Conservation (phyloP, 805 yeast genomes). For the Wickerhamomyces bovis region DNA sequence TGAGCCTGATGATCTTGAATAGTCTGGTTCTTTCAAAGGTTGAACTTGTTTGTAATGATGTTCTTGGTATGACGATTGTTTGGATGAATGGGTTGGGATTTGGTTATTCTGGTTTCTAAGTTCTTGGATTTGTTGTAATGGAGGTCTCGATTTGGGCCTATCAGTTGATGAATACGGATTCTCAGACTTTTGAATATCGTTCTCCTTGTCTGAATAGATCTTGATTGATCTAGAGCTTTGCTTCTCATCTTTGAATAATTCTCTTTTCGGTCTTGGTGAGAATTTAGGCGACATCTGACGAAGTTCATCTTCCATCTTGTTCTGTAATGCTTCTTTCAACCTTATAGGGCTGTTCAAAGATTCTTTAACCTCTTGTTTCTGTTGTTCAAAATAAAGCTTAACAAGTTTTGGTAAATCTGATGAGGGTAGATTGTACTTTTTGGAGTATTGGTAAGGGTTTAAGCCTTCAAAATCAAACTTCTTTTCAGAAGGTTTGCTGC, state of each 20-base stretch:
- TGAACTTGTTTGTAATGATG: constrained; percentile 15
- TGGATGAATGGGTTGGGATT: background rate
- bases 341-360: constrained; percentile 20
- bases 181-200: background rate
- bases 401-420: constrained; percentile 31
- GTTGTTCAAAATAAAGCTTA: constrained; percentile 31
- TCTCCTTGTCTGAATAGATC: constrained; percentile 15
- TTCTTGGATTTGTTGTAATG: constrained; percentile 15
- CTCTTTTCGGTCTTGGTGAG: constrained; percentile 14
- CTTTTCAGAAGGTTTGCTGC: background rate
- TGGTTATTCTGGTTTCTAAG: constrained; percentile 8
- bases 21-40: constrained; percentile 22
- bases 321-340: constrained; percentile 17
- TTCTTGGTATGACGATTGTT: constrained; percentile 10
- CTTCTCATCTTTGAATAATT: constrained; percentile 7
- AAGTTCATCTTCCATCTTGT: constrained; percentile 22
- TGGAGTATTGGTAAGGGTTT: constrained; percentile 35
- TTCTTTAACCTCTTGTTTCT: constrained; percentile 28
- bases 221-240: constrained; percentile 1
- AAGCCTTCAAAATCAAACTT: constrained; percentile 29
- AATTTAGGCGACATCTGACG: constrained; percentile 16
- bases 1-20: constrained; percentile 12
- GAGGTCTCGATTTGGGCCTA: constrained; percentile 11
- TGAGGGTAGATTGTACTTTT: constrained; percentile 30
- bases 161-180: background rate